Evolutionary conservation across 345 rosid species (phyloP).

Genomic region (Dipteronia sinensis): DNA sequence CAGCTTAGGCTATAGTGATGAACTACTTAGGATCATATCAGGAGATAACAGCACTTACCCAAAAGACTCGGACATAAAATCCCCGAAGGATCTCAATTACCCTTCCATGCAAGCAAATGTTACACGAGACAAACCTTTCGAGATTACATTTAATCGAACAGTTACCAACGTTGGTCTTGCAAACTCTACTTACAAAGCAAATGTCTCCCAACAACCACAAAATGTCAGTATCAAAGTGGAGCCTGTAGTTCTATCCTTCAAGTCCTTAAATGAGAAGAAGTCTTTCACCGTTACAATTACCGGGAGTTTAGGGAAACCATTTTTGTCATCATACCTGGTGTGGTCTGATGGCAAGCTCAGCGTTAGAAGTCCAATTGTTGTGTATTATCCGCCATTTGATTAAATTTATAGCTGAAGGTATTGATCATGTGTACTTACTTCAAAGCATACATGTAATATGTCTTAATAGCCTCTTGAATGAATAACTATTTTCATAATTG

Average conservation of each 20-base stretch:
- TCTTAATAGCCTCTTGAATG: too few species aligned
- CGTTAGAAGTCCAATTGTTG: constrained; percentile 28
- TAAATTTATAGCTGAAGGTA: too few species aligned
- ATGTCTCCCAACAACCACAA: constrained; percentile 10
- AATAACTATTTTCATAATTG: too few species aligned
- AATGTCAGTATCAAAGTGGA: constrained; percentile 23
- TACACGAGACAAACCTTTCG: constrained; percentile 7
- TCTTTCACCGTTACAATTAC: constrained; percentile 26
- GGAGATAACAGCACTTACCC: constrained; percentile 36
- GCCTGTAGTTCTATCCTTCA: constrained; percentile 27
- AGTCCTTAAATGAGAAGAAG: constrained; percentile 22
- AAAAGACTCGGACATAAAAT: not conserved
- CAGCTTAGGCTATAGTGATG: constrained; percentile 22
- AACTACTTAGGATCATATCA: constrained; percentile 13
- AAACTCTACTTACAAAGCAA: constrained; percentile 30
- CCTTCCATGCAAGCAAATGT: constrained; percentile 40
- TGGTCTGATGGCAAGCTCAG: constrained; percentile 24
- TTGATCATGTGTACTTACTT: too few species aligned
- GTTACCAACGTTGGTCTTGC: constrained; percentile 42
- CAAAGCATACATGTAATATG: too few species aligned
- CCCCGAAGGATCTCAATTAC: constrained; percentile 36
- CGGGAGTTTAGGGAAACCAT: not conserved
- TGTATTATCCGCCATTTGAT: not conserved
- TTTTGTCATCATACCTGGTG: not conserved
- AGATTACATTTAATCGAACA: constrained; percentile 31